Conservation (phyloP, 352 stramenopile genomes). For the Globisporangium nagaii region DNA sequence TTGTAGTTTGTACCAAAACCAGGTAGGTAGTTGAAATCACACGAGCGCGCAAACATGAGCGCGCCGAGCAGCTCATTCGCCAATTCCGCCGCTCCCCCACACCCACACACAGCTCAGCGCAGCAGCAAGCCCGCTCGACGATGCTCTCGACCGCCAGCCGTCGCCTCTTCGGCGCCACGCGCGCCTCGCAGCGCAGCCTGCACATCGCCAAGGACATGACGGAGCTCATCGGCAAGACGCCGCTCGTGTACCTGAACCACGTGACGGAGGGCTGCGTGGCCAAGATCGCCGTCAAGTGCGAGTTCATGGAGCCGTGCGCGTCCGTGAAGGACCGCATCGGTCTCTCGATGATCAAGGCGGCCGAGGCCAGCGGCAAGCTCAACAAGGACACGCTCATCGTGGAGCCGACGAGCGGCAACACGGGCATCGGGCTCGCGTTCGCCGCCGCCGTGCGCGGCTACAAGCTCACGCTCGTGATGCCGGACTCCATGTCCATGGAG, state of each 20-base stretch:
- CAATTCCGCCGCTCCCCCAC: constrained; percentile 2
- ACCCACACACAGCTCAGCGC: no score
- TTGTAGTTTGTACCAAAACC: no score
- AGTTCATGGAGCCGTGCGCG: constrained; percentile 87
- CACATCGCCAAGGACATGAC: constrained; percentile 93
- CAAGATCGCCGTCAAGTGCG: constrained; percentile 87
- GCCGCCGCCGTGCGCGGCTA: constrained; percentile 87
- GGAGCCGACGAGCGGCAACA: constrained; percentile 94
- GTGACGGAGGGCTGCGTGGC: constrained; percentile 74
- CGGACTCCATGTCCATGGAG: constrained; percentile 95
- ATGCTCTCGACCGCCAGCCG: constrained; percentile 18
- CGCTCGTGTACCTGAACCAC: constrained; percentile 90
- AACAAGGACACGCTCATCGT: constrained; percentile 86
- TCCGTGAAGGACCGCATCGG: constrained; percentile 86
- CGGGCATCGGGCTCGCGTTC: constrained; percentile 92
- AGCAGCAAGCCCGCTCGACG: no score
- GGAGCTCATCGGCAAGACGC: constrained; percentile 93
- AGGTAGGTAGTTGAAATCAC: no score
- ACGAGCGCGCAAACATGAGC: neutral
- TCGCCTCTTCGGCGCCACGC: constrained; percentile 21
- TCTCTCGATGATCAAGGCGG: constrained; percentile 80
- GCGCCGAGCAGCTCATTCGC: constrained; percentile 10
- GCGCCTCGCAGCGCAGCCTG: constrained; percentile 35
- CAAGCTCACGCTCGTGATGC: constrained; percentile 94
- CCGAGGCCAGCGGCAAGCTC: constrained; percentile 62